A percentile compares a stretch with the other conserved stretches of the same genome.
Conservation (phyloP, 306 rosid species). For the Cucurbita ficifolia region DNA sequence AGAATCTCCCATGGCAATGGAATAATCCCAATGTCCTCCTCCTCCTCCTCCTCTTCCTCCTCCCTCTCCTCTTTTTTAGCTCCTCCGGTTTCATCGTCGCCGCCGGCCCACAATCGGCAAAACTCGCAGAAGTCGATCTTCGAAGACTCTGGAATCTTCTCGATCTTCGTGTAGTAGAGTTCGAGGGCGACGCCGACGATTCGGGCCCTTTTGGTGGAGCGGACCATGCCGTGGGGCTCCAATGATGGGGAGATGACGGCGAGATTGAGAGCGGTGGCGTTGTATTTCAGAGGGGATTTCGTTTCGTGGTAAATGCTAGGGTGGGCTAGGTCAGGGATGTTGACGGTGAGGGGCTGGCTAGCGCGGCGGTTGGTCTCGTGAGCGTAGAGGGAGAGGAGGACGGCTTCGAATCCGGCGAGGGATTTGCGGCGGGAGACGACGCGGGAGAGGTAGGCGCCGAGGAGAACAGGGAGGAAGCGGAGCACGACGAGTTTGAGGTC, state of each 20-base stretch:
- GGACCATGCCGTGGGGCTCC: conserved; percentile 55
- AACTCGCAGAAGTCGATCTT: conserved; percentile 57
- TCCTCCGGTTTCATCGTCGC: background rate
- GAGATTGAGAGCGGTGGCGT: conserved; percentile 21
- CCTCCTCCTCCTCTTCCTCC: background rate
- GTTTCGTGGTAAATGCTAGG: conserved; percentile 55
- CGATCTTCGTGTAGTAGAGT: conserved; percentile 30
- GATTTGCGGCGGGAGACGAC: conserved; percentile 26
- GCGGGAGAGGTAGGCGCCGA: conserved; percentile 56
- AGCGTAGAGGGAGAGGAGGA: conserved; percentile 56
- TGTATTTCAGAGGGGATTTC: conserved; percentile 10
- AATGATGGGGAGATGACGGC: conserved; percentile 28
- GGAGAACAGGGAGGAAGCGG: conserved; percentile 46
- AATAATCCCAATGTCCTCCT: conserved; percentile 23
- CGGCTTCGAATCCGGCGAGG: conserved; percentile 69
- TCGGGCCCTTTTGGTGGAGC: conserved; percentile 50
- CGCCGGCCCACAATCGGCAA: conserved; percentile 35
- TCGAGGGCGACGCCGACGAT: conserved; percentile 58
- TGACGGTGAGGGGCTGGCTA: conserved; percentile 36
- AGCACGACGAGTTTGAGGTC: conserved; percentile 58
- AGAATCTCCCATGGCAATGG: conserved; percentile 59
- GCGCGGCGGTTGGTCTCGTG: conserved; percentile 49
- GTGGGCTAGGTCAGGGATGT: conserved; percentile 40
- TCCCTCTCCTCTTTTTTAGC: background rate
- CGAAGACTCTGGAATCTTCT: conserved; percentile 21